Base-by-base conservation (phyloP, 306 rosid species). In the Senna tora region DNA sequence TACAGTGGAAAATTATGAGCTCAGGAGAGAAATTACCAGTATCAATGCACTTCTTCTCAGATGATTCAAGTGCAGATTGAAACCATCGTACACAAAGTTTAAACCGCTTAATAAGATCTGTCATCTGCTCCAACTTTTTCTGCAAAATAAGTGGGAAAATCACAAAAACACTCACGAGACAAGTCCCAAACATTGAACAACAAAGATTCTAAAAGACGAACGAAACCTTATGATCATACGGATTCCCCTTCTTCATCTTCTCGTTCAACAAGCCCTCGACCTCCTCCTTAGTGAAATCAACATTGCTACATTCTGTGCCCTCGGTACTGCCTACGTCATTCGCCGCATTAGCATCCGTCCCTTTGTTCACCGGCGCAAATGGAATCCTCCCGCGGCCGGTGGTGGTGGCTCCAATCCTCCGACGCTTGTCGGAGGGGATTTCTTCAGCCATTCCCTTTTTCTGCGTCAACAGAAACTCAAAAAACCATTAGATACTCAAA, bases 31-130 rank as follows among this genome's bases (percentile, higher is more conserved):
- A 9, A 32, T 50, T 75, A 91, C 99, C 97, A 51, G 82, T 84
- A 56, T 84, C 91, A n/a, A 9, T 32, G 54, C 90, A 88, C 73
- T 94, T 94, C 75, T 85, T 86, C 78, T 88, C 91, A 25, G 87
- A 72, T 34, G 84, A 65, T 64, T 86, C 91, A 42, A 91, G 60
- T 25, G 87, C 87, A 59, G 46, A 54, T 75, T 77, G 91, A 62
- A 77, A 87, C 95, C 96, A 91, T 15, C 79, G 85, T 60, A 91
- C 74, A 43, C 99, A 94, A 54, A 76, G 83, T 61, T 88, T 94
- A 39, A 89, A 86, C 83, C 88, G 70, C 84, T 88, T 89, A 10
- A 73, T 88, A 30, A 69, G 81, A 22, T 85, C 96, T 8, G 57
- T 65, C 81, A 86, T 73, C 32, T 82, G 90, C 1, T 91, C 95